phyloP scores from a whole-genome alignment of 257 asterid species.

The Solanum paucissectum region DNA sequence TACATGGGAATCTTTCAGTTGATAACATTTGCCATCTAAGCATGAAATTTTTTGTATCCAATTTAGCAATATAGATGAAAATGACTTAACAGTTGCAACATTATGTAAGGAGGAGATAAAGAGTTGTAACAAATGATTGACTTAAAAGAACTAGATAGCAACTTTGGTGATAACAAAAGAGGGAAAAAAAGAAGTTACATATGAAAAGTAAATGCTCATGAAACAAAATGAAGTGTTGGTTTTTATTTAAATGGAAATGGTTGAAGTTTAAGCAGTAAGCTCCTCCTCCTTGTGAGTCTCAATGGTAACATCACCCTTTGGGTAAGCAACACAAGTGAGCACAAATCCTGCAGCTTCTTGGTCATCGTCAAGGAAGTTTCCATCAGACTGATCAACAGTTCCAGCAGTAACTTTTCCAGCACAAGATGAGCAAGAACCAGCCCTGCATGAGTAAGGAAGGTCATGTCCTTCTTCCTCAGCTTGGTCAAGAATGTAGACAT shows the following conservation, averaged over 20 bases:
- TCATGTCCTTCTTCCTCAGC: constrained; percentile 67
- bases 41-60: no score
- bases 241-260: background rate
- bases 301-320: constrained; percentile 38
- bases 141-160: background rate
- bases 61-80: background rate
- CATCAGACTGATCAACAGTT: constrained; percentile 61
- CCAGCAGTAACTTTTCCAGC: constrained; percentile 55
- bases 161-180: background rate
- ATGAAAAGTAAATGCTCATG: background rate
- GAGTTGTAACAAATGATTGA: background rate
- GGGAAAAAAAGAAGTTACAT: background rate
- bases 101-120: background rate
- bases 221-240: background rate
- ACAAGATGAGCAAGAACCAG: constrained; percentile 87
- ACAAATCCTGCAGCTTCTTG: constrained; percentile 50
- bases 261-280: constrained; percentile 9
- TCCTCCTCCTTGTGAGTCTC: constrained; percentile 81
- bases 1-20: background rate
- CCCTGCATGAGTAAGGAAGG: constrained; percentile 78
- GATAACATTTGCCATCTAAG: background rate
- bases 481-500: constrained; percentile 47
- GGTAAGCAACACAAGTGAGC: constrained; percentile 65
- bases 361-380: constrained; percentile 62
- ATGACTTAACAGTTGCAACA: background rate